Conservation (phyloP, 441 rosid genomes). For the Biscutella laevigata region DNA sequence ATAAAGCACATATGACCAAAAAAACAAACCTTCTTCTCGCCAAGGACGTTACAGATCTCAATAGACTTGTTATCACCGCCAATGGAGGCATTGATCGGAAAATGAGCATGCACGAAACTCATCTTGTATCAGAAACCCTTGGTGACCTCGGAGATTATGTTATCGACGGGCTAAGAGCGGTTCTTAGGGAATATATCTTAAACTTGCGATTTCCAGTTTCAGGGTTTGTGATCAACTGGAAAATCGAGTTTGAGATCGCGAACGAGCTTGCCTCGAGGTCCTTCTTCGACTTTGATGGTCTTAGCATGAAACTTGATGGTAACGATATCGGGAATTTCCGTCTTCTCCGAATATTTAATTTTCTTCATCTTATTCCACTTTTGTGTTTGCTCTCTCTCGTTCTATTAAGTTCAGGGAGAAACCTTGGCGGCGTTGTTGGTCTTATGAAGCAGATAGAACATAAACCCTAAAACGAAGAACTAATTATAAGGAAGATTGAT, state of each 20-base stretch:
- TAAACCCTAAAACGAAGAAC: too few relatives aligned
- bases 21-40: slow-evolving; percentile 32
- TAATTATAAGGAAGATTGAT: too few relatives aligned
- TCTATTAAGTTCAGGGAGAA: too few relatives aligned
- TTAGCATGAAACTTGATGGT: slow-evolving; percentile 59
- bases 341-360: slow-evolving; percentile 59
- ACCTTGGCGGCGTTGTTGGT: too few relatives aligned
- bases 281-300: slow-evolving; percentile 63
- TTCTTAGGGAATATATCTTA: slow-evolving; percentile 49
- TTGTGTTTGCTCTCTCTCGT: too few relatives aligned
- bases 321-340: slow-evolving; percentile 77
- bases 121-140: slow-evolving; percentile 37
- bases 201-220: slow-evolving; percentile 44
- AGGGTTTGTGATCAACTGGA: slow-evolving; percentile 48
- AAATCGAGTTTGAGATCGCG: slow-evolving; percentile 74
- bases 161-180: slow-evolving; percentile 53
- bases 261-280: slow-evolving; percentile 66
- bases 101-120: slow-evolving; percentile 56
- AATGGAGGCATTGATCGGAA: slow-evolving; percentile 58
- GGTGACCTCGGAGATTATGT: slow-evolving; percentile 40
- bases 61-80: slow-evolving; percentile 31
- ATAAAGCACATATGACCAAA: neutral
- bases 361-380: too few relatives aligned
- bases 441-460: too few relatives aligned
- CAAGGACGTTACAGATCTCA: slow-evolving; percentile 65